A percentile compares a stretch with the other conserved stretches of the same genome.
These are phyloP conservation scores for Epichloe glyceriae DNA, from an alignment of 2,329 filamentous ascomycete species.

Conservation along the genomic window DNA sequence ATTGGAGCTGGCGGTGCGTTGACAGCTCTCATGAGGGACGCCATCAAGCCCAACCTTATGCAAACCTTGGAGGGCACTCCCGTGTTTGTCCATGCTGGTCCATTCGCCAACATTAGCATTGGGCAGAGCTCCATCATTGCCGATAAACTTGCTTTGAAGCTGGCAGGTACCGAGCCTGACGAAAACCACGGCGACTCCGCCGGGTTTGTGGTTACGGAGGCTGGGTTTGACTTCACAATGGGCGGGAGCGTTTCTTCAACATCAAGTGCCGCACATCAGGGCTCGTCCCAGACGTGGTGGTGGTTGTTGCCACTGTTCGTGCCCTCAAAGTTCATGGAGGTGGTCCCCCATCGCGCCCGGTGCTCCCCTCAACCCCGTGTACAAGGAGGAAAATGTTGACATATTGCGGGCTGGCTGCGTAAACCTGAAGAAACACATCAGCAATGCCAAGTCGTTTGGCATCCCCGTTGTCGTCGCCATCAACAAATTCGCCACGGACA, in stretches of 20 bases:
- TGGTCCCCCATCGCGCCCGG: constrained; percentile 85
- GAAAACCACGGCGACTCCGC: constrained; percentile 73
- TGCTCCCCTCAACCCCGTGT: constrained; percentile 71
- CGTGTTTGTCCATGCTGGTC: constrained; percentile 93
- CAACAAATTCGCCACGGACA: constrained; percentile 93
- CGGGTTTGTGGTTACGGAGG: constrained; percentile 91
- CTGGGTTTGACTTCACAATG: constrained; percentile 99
- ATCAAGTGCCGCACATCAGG: constrained; percentile 97
- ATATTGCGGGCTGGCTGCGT: constrained; percentile 80
- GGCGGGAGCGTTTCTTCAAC: constrained; percentile 99
- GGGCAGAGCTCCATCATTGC: constrained; percentile 92
- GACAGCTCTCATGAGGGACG: constrained; percentile 91
- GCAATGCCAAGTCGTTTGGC: constrained; percentile 78
- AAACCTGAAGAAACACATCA: constrained; percentile 90
- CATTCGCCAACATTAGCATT: constrained; percentile 97
- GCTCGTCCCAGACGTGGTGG: constrained; percentile 81
- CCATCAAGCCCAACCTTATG: constrained; percentile 98
- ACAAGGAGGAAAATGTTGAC: constrained; percentile 87
- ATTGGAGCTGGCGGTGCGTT: constrained; percentile 85
- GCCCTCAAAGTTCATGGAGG: constrained; percentile 96
- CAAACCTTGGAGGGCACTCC: constrained; percentile 94
- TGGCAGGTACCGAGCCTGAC: constrained; percentile 84
- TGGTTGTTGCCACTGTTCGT: constrained; percentile 89
- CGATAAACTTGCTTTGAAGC: constrained; percentile 89
- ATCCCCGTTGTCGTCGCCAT: constrained; percentile 93